A percentile compares a stretch with the other conserved stretches of the same genome.
These are phyloP conservation scores for Byssothecium circinans DNA, from an alignment of 2,329 filamentous ascomycete genomes.

Conservation along the genomic window DNA sequence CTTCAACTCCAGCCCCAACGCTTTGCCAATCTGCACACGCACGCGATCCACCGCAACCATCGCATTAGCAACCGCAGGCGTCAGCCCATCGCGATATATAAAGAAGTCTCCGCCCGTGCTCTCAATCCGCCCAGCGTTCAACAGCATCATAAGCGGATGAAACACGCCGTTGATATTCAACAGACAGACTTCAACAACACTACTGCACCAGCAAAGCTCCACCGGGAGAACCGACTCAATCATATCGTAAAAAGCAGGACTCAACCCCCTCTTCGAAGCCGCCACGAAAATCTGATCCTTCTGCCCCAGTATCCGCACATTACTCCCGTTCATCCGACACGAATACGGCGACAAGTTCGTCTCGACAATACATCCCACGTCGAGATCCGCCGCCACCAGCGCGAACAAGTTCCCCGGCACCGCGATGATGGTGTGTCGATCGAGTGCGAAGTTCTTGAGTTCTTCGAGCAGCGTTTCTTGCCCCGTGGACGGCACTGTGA, in stretches of 20 bases:
- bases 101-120: slow-evolving; percentile 25
- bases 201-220: slow-evolving; percentile 26
- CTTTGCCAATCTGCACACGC: slow-evolving; percentile 21
- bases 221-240: slow-evolving; percentile 28
- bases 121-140: slow-evolving; percentile 32
- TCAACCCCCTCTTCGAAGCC: neutral
- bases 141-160: slow-evolving; percentile 29
- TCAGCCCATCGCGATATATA: slow-evolving; percentile 14
- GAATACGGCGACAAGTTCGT: slow-evolving; percentile 3
- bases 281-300: slow-evolving; percentile 1
- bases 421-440: slow-evolving; percentile 18
- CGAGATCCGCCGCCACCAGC: slow-evolving; percentile 10
- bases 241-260: neutral
- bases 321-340: neutral
- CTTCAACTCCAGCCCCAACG: slow-evolving; percentile 21
- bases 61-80: slow-evolving; percentile 13
- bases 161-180: slow-evolving; percentile 31
- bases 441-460: slow-evolving; percentile 4
- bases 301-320: neutral
- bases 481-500: slow-evolving; percentile 15
- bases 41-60: slow-evolving; percentile 23
- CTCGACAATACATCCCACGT: slow-evolving; percentile 1
- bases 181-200: slow-evolving; percentile 26
- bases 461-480: slow-evolving; percentile 9
- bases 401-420: slow-evolving; percentile 27